These are phyloP conservation scores for Aegilops sharonensis DNA, from an alignment of 176 grass and related monocot genomes.

Conservation along the genomic window DNA sequence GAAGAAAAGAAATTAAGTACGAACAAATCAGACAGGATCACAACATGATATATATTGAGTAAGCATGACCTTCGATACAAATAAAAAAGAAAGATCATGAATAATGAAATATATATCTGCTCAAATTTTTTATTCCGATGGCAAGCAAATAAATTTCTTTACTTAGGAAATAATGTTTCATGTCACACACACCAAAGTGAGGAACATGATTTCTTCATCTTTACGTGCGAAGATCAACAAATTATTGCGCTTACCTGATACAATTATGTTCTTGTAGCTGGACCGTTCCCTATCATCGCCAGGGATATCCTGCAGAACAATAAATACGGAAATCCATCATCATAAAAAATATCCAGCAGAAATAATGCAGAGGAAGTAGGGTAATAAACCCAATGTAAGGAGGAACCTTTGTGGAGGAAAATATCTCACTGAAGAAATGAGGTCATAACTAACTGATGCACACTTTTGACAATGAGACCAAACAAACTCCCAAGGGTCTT, in stretches of 20 bases:
- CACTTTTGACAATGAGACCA: conserved; percentile 49
- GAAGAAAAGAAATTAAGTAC: no score
- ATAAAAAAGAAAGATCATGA: neutral
- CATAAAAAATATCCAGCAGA: no score
- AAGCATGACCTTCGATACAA: no score
- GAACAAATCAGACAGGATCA: no score
- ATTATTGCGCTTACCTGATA: conserved; percentile 42
- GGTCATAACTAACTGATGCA: no score
- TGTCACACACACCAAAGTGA: neutral
- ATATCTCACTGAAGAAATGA: no score
- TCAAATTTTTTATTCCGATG: neutral
- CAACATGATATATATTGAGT: no score
- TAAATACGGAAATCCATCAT: neutral
- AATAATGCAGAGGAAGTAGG: no score
- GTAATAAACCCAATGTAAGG: neutral
- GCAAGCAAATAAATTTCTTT: neutral
- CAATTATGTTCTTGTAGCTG: conserved; percentile 41
- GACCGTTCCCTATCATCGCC: conserved; percentile 28
- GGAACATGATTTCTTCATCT: neutral
- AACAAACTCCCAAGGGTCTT: conserved; percentile 45
- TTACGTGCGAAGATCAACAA: neutral
- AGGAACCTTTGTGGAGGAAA: neutral
- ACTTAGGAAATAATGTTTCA: neutral
- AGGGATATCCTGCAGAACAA: conserved; percentile 34
- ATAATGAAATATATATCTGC: neutral